A percentile compares a stretch with the other conserved stretches of the same genome.
Evolutionary conservation across 2,329 filamentous ascomycete species (phyloP).

Genomic region (Fusarium acutatum): DNA sequence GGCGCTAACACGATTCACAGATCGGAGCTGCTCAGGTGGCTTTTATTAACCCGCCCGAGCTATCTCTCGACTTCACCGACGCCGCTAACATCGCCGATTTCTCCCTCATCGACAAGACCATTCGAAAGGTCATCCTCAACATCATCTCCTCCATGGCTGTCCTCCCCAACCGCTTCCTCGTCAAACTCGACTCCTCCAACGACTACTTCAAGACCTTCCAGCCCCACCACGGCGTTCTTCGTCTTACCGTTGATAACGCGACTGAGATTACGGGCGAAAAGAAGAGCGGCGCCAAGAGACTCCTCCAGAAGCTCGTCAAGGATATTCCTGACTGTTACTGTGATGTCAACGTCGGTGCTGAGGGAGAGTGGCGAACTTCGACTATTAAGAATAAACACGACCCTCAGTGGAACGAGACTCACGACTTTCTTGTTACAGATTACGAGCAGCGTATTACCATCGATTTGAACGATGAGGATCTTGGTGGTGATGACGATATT

Average conservation of each 20-base stretch:
- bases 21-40: conserved; percentile 40
- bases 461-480: conserved; percentile 35
- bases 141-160: conserved; percentile 41
- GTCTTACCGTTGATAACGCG: conserved; percentile 34
- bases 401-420: conserved; percentile 39
- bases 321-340: conserved; percentile 39
- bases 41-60: conserved; percentile 36
- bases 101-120: conserved; percentile 32
- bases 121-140: conserved; percentile 37
- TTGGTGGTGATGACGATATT: conserved; percentile 38
- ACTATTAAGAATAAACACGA: conserved; percentile 40
- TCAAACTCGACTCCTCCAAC: conserved; percentile 39
- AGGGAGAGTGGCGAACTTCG: conserved; percentile 38
- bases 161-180: conserved; percentile 39
- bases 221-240: conserved; percentile 36
- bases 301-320: conserved; percentile 35
- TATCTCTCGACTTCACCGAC: conserved; percentile 38
- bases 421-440: conserved; percentile 40
- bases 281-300: conserved; percentile 36
- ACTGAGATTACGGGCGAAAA: conserved; percentile 35
- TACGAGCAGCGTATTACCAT: conserved; percentile 36
- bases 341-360: conserved; percentile 34
- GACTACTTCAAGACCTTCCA: conserved; percentile 43
- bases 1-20: conserved; percentile 7
- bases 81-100: conserved; percentile 40